Evolutionary conservation across 2,329 filamentous ascomycete genomes (phyloP).

Genomic region (Drechmeria coniospora): DNA sequence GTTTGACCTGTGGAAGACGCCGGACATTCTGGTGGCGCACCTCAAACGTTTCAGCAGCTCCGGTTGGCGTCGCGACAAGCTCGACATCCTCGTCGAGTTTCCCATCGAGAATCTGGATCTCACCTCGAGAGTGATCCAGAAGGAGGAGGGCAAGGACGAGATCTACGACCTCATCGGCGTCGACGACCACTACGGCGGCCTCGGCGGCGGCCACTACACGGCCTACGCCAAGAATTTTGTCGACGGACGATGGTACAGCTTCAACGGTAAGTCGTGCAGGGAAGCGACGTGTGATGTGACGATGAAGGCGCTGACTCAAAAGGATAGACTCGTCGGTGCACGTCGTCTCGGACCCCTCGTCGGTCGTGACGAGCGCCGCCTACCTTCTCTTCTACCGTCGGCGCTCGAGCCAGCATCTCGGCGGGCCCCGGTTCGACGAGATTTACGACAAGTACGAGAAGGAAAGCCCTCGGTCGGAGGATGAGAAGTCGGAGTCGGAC

Average conservation of each 20-base stretch:
- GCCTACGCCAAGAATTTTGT: constrained; percentile 87
- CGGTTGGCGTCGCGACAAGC: constrained; percentile 71
- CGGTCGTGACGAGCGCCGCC: constrained; percentile 59
- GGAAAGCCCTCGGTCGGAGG: constrained; percentile 27
- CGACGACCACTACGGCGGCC: constrained; percentile 86
- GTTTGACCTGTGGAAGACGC: constrained; percentile 91
- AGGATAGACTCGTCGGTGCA: constrained; percentile 57
- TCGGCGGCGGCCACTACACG: constrained; percentile 93
- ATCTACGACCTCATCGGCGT: constrained; percentile 90
- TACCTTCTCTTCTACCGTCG: constrained; percentile 95
- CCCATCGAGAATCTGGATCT: constrained; percentile 79
- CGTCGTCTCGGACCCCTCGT: constrained; percentile 40
- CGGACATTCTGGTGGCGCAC: constrained; percentile 88
- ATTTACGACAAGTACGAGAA: constrained; percentile 51
- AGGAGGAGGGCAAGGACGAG: constrained; percentile 65
- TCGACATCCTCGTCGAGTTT: constrained; percentile 83
- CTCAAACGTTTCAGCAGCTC: constrained; percentile 88
- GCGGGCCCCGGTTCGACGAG: constrained; percentile 58
- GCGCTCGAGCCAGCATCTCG: constrained; percentile 60
- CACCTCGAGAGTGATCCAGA: constrained; percentile 60
- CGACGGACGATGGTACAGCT: constrained; percentile 85
- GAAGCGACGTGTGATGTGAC: background rate
- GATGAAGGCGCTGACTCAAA: background rate
- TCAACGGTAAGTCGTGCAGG: constrained; percentile 58
- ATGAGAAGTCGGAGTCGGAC: constrained; percentile 42